Percentiles rank a stretch among this genome's conserved stretches.
Conservation (phyloP, 768 basidiomycete genomes). For the Rubroboletus satanas region DNA sequence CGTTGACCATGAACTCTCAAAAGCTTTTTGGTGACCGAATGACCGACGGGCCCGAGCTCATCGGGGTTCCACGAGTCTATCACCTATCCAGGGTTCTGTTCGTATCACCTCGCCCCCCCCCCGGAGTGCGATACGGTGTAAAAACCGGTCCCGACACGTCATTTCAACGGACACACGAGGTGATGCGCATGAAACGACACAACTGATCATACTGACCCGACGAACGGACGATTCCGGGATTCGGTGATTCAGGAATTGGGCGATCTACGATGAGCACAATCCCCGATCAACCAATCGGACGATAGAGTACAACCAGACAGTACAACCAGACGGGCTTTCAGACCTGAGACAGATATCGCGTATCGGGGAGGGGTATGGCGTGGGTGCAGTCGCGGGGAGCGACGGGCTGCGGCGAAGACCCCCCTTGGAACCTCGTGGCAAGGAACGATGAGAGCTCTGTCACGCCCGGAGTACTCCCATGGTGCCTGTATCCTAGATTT, state of each 20-base stretch:
- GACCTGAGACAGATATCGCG: slow-evolving; percentile 5
- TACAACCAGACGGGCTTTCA: not conserved
- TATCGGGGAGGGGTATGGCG: not conserved
- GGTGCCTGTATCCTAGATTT: not conserved
- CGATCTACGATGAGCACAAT: slow-evolving; percentile 4
- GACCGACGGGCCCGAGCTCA: not conserved
- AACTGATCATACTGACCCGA: not conserved
- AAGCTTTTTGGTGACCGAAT: not conserved
- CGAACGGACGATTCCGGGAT: not conserved
- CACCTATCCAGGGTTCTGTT: not conserved
- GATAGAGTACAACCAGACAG: not conserved
- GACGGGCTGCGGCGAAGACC: not conserved
- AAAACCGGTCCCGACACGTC: not conserved
- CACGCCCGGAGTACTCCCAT: slow-evolving; percentile 1
- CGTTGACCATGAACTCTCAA: not conserved
- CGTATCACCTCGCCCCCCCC: not conserved
- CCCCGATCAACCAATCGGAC: not conserved
- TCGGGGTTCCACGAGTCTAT: not conserved
- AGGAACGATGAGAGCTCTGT: slow-evolving; percentile 10
- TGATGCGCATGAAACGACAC: not conserved
- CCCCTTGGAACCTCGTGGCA: not conserved
- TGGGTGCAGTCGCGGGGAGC: not conserved
- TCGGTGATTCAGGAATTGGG: not conserved
- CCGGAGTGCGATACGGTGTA: not conserved
- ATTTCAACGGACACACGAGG: not conserved